These are phyloP conservation scores for Claviceps monticola DNA, from an alignment of 2,329 filamentous ascomycete species.

Conservation along the genomic window DNA sequence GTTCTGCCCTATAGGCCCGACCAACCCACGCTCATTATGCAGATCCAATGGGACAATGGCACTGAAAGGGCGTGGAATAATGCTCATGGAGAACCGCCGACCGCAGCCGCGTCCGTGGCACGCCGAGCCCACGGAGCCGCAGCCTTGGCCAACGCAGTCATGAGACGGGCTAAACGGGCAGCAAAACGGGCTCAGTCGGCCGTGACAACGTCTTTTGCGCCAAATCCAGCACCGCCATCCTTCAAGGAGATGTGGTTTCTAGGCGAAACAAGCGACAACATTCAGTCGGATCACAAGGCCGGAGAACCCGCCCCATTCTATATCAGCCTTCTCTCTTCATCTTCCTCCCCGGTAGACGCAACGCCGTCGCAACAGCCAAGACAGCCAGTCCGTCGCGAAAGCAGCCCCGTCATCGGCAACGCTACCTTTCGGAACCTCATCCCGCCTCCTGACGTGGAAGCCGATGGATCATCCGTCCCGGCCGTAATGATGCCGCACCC, in stretches of 20 bases:
- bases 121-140: constrained; percentile 14
- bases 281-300: constrained; percentile 51
- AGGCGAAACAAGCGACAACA: constrained; percentile 71
- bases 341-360: constrained; percentile 3
- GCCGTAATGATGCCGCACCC: constrained; percentile 60
- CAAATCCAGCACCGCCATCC: constrained; percentile 44
- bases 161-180: constrained; percentile 10
- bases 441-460: constrained; percentile 46
- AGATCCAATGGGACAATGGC: constrained; percentile 60
- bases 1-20: constrained; percentile 49
- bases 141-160: constrained; percentile 11
- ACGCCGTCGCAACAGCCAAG: too few species aligned
- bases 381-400: constrained; percentile 8
- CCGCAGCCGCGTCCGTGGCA: constrained; percentile 9
- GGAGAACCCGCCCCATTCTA: constrained; percentile 85
- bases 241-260: constrained; percentile 65
- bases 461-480: constrained; percentile 58
- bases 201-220: constrained; percentile 22
- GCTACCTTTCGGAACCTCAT: constrained; percentile 30
- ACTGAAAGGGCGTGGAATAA: constrained; percentile 36
- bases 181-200: not conserved
- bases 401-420: constrained; percentile 10
- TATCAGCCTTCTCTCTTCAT: constrained; percentile 52
- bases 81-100: constrained; percentile 23
- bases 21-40: constrained; percentile 66